These are phyloP conservation scores for Trichoderma pleuroti DNA, from an alignment of 2,329 filamentous ascomycete genomes.

Conservation along the genomic window DNA sequence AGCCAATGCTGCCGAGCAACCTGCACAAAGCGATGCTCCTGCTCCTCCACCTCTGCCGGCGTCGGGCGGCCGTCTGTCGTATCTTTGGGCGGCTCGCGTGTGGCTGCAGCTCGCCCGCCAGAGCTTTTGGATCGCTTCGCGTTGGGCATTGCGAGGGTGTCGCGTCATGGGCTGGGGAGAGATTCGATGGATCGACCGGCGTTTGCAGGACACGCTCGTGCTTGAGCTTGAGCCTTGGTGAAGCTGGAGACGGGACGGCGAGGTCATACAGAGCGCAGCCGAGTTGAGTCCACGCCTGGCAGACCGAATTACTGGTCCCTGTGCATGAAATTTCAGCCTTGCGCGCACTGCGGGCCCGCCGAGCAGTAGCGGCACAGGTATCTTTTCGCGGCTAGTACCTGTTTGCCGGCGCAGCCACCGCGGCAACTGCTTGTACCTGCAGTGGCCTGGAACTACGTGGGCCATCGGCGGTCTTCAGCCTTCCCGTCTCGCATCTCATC, in stretches of 20 bases:
- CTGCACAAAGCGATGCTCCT: conserved; percentile 68
- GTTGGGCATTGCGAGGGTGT: conserved; percentile 48
- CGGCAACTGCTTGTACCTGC: conserved; percentile 4
- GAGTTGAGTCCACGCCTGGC: conserved; percentile 7
- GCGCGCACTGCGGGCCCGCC: conserved; percentile 21
- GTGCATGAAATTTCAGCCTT: conserved; percentile 26
- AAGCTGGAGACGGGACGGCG: neutral
- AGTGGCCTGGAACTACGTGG: neutral
- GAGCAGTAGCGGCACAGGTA: conserved; percentile 10
- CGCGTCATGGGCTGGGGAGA: conserved; percentile 13
- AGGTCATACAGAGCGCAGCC: conserved; percentile 1
- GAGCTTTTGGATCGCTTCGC: conserved; percentile 58
- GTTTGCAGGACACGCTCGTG: conserved; percentile 1
- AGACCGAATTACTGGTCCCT: conserved; percentile 1
- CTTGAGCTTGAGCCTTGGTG: neutral
- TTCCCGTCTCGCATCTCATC: conserved; percentile 4
- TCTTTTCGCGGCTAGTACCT: conserved; percentile 1
- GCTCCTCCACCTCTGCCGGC: conserved; percentile 66
- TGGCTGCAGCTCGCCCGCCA: conserved; percentile 37
- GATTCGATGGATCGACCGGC: neutral
- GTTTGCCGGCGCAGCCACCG: neutral
- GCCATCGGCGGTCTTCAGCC: conserved; percentile 10
- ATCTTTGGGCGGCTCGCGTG: conserved; percentile 37
- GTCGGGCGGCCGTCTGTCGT: conserved; percentile 44
- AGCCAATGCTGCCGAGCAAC: conserved; percentile 86